These are phyloP conservation scores for Oryza longistaminata DNA, from an alignment of 176 grass and related monocot genomes.

Conservation along the genomic window DNA sequence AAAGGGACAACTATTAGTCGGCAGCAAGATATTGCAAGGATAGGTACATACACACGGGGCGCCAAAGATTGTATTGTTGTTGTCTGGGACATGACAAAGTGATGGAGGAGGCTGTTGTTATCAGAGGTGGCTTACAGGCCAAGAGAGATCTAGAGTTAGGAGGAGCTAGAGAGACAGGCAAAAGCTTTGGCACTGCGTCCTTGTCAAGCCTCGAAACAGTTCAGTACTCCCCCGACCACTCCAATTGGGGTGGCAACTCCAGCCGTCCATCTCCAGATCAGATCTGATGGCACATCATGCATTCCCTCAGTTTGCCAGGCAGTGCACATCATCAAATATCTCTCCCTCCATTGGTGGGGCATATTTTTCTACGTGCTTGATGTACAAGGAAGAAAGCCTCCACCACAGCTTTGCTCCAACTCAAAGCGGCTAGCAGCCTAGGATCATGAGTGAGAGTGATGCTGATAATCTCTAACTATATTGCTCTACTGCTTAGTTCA, in stretches of 20 bases:
- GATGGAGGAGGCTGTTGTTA: conserved; percentile 34
- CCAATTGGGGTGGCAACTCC: conserved; percentile 28
- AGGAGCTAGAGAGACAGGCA: conserved; percentile 17
- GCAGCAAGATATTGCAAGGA: conserved; percentile 51
- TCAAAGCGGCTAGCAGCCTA: neutral
- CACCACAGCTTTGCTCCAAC: conserved; percentile 8
- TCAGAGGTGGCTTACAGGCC: conserved; percentile 37
- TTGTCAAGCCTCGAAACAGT: conserved; percentile 20
- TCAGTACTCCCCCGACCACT: conserved; percentile 28
- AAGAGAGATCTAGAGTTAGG: conserved; percentile 36
- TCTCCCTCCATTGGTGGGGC: neutral
- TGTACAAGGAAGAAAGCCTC: conserved; percentile 17
- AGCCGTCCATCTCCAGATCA: conserved; percentile 43
- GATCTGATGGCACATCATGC: conserved; percentile 41
- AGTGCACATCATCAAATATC: conserved; percentile 32
- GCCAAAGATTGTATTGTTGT: conserved; percentile 36
- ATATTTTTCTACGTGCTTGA: conserved; percentile 32
- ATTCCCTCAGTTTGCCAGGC: conserved; percentile 37
- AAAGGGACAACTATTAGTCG: conserved; percentile 25
- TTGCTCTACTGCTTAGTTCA: conserved; percentile 21
- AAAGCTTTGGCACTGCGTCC: conserved; percentile 46
- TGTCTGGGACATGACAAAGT: conserved; percentile 21
- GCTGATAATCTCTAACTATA: neutral
- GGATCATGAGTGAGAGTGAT: neutral
- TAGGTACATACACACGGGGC: conserved; percentile 40